phyloP scores from a whole-genome alignment of 768 basidiomycete genomes.

The Hericium alpestre region DNA sequence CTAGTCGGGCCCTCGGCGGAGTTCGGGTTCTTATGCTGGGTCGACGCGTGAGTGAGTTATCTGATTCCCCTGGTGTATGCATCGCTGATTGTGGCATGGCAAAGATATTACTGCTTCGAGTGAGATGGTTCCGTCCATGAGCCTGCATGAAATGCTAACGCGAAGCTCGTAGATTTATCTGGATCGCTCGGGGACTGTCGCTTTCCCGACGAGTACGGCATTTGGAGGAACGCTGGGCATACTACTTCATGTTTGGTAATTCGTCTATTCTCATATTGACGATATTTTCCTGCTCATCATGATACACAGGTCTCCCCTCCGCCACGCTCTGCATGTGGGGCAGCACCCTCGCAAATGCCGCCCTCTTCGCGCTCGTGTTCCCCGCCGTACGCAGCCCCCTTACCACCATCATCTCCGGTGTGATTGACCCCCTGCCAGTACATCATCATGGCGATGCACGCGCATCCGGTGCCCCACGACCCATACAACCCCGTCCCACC shows the following conservation, averaged over 20 bases:
- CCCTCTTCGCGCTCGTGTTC: conserved; percentile 72
- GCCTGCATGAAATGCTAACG: neutral
- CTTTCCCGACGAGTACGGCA: conserved; percentile 58
- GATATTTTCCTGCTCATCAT: neutral
- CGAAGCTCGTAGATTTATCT: conserved; percentile 46
- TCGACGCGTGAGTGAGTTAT: conserved; percentile 61
- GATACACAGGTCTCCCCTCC: conserved; percentile 49
- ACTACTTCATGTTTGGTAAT: conserved; percentile 75
- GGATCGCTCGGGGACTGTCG: conserved; percentile 66
- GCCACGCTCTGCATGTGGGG: conserved; percentile 66
- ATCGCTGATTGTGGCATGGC: neutral
- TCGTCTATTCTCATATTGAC: neutral
- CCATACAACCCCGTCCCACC: conserved; percentile 52
- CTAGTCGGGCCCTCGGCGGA: conserved; percentile 47
- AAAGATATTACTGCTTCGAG: conserved; percentile 87
- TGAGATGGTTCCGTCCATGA: conserved; percentile 25
- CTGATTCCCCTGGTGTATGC: neutral
- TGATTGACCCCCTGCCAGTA: conserved; percentile 34
- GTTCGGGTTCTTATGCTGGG: conserved; percentile 75
- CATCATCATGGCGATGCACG: conserved; percentile 76
- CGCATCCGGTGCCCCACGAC: conserved; percentile 62
- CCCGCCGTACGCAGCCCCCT: conserved; percentile 46
- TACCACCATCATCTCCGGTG: neutral
- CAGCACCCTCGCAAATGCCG: conserved; percentile 68
- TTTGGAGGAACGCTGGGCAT: conserved; percentile 84